These are phyloP conservation scores for Singerocomus inundabilis DNA, from an alignment of 1,284 basidiomycete genomes.

Conservation along the genomic window DNA sequence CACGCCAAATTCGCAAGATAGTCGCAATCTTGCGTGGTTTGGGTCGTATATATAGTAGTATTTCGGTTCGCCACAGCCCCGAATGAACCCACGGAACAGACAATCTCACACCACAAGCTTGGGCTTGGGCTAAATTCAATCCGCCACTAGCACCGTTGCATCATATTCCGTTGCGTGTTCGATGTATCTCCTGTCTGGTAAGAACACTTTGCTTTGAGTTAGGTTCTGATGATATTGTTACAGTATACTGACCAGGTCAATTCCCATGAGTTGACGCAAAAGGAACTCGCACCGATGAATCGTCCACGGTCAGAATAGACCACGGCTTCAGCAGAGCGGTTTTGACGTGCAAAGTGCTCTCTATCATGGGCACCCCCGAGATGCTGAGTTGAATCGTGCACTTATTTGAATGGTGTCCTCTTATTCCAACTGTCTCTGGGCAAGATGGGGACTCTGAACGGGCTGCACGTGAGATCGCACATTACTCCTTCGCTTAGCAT, in stretches of 20 bases:
- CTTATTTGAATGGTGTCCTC: too few relatives aligned
- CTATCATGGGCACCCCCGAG: too few relatives aligned
- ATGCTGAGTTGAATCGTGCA: too few relatives aligned
- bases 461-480: not conserved
- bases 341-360: too few relatives aligned
- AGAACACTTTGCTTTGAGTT: not conserved
- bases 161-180: not conserved
- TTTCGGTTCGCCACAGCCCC: not conserved
- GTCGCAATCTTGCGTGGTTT: slow-evolving; percentile 14
- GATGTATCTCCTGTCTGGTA: not conserved
- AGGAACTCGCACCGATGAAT: not conserved
- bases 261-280: not conserved
- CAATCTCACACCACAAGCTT: not conserved
- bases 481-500: not conserved
- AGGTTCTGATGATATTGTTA: not conserved
- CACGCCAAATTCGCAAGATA: not conserved
- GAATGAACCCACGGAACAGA: not conserved
- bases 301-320: too few relatives aligned
- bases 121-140: not conserved
- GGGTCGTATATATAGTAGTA: not conserved
- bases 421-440: too few relatives aligned
- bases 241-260: not conserved
- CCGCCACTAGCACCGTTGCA: too few relatives aligned
- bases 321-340: too few relatives aligned
- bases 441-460: too few relatives aligned